A percentile compares a stretch with the other conserved stretches of the same genome.
Conservation (phyloP, 1,284 basidiomycete species). For the Apiotrichum montevideense region DNA sequence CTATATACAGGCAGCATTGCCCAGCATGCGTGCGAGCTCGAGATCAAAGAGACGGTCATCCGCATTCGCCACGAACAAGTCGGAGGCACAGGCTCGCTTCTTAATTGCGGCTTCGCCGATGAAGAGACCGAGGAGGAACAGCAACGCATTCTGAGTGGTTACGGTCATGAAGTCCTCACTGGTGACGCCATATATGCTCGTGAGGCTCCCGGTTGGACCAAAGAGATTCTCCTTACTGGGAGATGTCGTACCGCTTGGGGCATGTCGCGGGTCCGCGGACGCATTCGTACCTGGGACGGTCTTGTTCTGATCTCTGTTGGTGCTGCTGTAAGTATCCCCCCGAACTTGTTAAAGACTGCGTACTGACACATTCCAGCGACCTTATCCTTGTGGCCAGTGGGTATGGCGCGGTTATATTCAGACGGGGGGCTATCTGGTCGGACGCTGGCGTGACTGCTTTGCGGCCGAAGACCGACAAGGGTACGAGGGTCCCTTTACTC, state of each 20-base stretch:
- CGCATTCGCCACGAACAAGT: conserved; percentile 38
- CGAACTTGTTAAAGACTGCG: no score
- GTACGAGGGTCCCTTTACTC: conserved; percentile 38
- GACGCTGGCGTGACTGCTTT: conserved; percentile 45
- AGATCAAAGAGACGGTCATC: conserved; percentile 42
- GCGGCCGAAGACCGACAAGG: conserved; percentile 34
- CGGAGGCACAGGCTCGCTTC: conserved; percentile 37
- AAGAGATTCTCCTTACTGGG: conserved; percentile 45
- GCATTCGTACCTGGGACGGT: conserved; percentile 46
- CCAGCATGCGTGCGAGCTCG: conserved; percentile 39
- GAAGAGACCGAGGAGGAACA: conserved; percentile 34
- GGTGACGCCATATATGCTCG: conserved; percentile 26
- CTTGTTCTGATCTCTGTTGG: conserved; percentile 30
- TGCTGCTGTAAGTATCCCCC: background rate
- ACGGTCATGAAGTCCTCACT: conserved; percentile 32
- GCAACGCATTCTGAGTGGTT: conserved; percentile 27
- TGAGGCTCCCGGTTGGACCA: conserved; percentile 42
- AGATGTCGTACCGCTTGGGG: conserved; percentile 34
- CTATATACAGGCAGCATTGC: conserved; percentile 46
- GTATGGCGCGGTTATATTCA: conserved; percentile 44
- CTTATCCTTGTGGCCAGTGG: conserved; percentile 36
- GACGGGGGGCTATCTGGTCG: conserved; percentile 39
- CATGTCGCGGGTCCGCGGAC: conserved; percentile 32
- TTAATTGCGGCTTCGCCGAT: conserved; percentile 37
- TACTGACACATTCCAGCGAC: conserved; percentile 13